Evolutionary conservation across 2,329 filamentous ascomycete species (phyloP), one percentile per base, ranked within the genome.

Genomic region (Hypoxylon sp.): DNA sequence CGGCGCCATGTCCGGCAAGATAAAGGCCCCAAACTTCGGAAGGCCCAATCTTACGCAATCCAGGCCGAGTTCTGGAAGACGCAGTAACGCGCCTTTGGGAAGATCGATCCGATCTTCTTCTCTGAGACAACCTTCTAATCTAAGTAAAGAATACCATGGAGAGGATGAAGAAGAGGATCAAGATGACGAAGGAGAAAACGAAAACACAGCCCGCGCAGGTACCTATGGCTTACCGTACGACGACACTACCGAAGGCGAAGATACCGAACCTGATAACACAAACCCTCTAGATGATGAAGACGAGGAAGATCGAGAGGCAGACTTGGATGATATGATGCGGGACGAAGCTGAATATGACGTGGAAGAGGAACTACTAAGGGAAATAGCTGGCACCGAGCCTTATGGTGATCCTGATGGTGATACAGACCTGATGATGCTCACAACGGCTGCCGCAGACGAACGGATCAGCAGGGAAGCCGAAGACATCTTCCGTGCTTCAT

Each of bases 391-490:
- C 46, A 73, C 70, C 56, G 69, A 72, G n/a, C 67, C 69, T 38
- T 72, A 70, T 52, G 73, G 56, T 30, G 71, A 70, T 11, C 72
- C 73, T 26, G 70, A 73, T 26, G 80, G 83, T 38, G 81, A 81
- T 20, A 80, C 82, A 18, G 85, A 88, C 64, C 71, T 87, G 42
- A 80, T 88, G 77, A 81, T 87, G 79, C 78, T 87, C 49, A 79
- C 82, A 44, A 87, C 85, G 7, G 84, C 86, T 0, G 84, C 85
- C 2, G 85, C 84, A 4, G 84, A 83, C 12, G 80, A 82, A 63
- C 82, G 83, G 50, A 80, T 87, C 62, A 80, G 80, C 53, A 81
- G 78, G 60, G 85, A 89, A 75, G 86, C 86, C 11, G 84, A 87
- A 63, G 81, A 82, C 56, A 83, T 87, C 58, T 85, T 83, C 71